Evolutionary conservation across 495 filamentous ascomycete genomes (phyloP), one percentile per base, ranked within the genome.

Genomic region (Barbatosphaeria neglecta): DNA sequence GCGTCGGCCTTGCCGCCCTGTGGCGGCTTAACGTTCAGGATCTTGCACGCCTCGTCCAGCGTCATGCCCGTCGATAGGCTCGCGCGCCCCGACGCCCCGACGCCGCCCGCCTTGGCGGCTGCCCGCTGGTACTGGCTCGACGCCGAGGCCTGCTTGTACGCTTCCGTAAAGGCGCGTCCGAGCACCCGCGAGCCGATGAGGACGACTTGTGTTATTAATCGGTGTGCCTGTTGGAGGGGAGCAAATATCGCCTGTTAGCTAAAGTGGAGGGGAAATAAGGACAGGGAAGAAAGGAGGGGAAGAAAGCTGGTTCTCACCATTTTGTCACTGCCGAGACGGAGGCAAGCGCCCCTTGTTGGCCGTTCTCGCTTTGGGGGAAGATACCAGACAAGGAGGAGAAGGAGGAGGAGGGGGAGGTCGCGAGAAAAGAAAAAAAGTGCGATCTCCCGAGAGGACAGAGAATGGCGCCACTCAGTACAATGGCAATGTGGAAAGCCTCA

Each of bases 31-130:
- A 97, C 88, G 64, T 97, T 95, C 46, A 98, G 78, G 62, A 98
- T 97, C 67, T 88, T 89, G 78, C 89, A 96, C 9, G 92, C 93
- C 68, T 98, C 92, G 52, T 95, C 90, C 44, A 98, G 78, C 7
- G 87, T 93, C 56, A 95, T 78, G 51, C 86, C 84, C 33, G 77
- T 72, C 28, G 81, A 76, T 46, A 78, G 70, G 51, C 66, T 76
- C 15, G 62, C 61, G 25, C 66, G 52, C 19, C 57, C 53, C 17
- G 53, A 51, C 24, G 69, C 55, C 16, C 54, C 57, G 37, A 66
- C 69, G 37, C 69, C 64, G 61, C 70, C 72, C 24, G 68, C 56
- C 45, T 71, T 70, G 22, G 72, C 71, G 45, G 82, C 75, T n/a
- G 81, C 77, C 47, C 73, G 74, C 50, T 83, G 78, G 60, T 95